Conservation (phyloP, 2,329 filamentous ascomycete species). For the Sarocladium kiliense region DNA sequence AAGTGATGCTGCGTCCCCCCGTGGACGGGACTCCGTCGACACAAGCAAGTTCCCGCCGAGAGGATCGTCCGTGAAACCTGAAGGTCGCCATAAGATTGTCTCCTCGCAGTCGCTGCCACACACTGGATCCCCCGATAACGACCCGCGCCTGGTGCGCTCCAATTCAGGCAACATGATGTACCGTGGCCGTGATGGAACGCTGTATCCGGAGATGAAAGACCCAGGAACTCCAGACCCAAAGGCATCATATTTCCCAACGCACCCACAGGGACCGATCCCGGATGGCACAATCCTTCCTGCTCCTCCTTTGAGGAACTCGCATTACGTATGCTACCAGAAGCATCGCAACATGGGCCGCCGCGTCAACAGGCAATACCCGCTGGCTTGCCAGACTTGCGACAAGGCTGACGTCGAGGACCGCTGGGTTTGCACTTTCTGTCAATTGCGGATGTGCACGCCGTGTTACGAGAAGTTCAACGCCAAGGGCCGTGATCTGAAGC, state of each 20-base stretch:
- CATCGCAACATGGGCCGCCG: conserved; percentile 45
- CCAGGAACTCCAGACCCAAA: conserved; percentile 27
- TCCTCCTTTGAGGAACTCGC: conserved; percentile 36
- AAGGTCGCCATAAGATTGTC: conserved; percentile 14
- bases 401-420: conserved; percentile 39
- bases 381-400: conserved; percentile 50
- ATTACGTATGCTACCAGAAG: conserved; percentile 40
- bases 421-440: conserved; percentile 45
- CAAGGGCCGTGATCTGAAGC: conserved; percentile 37
- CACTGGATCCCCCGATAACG: conserved; percentile 10
- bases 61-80: conserved; percentile 24
- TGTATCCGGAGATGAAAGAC: conserved; percentile 36
- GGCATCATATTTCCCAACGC: conserved; percentile 32
- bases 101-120: conserved; percentile 19
- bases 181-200: conserved; percentile 31
- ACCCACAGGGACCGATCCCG: conserved; percentile 20
- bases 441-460: conserved; percentile 44
- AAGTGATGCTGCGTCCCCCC: conserved; percentile 16
- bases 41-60: conserved; percentile 24
- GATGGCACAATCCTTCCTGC: conserved; percentile 36
- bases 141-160: conserved; percentile 27
- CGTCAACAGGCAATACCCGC: conserved; percentile 43
- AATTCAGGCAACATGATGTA: conserved; percentile 30
- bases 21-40: conserved; percentile 16
- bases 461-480: conserved; percentile 39